A percentile compares a stretch with the other conserved stretches of the same genome.
phyloP scores from a whole-genome alignment of 176 grass and related monocot species.

The Cenchrus fungigraminus region DNA sequence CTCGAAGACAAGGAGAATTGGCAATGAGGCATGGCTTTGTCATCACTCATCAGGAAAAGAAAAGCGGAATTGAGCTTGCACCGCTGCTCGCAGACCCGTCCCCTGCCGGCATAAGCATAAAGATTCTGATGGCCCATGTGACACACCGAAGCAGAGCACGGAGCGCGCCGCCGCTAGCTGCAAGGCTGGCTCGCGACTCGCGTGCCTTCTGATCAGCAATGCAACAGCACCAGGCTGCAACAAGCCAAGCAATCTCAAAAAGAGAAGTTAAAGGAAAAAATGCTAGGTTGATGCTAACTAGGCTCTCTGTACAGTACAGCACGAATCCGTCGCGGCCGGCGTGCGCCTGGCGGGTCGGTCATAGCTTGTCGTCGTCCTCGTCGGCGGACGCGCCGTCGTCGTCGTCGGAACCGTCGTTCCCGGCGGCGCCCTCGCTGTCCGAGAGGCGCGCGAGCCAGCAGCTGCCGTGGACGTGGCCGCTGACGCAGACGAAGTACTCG shows the following conservation, averaged over 20 bases:
- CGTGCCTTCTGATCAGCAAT: background rate
- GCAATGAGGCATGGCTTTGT: background rate
- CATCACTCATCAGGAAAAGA: background rate
- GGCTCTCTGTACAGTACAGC: background rate
- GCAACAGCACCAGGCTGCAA: background rate
- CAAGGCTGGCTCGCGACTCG: background rate
- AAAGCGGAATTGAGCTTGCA: background rate
- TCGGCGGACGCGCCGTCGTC: background rate
- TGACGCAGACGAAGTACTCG: constrained; percentile 94
- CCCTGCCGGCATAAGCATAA: background rate
- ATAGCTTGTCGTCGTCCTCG: constrained; percentile 19
- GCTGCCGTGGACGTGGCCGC: constrained; percentile 78
- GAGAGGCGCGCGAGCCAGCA: constrained; percentile 81
- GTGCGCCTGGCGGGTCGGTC: background rate
- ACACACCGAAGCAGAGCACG: background rate
- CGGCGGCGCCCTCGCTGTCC: constrained; percentile 23
- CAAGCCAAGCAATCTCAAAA: no score
- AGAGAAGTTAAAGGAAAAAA: background rate
- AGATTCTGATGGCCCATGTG: background rate
- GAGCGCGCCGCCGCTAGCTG: background rate
- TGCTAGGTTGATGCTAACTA: background rate
- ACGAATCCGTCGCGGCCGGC: no score
- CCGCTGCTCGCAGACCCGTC: background rate
- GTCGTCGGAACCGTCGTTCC: background rate
- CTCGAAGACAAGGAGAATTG: background rate